These are phyloP conservation scores for Ormosia semicastrata DNA, from an alignment of 306 rosid genomes.

Conservation along the genomic window DNA sequence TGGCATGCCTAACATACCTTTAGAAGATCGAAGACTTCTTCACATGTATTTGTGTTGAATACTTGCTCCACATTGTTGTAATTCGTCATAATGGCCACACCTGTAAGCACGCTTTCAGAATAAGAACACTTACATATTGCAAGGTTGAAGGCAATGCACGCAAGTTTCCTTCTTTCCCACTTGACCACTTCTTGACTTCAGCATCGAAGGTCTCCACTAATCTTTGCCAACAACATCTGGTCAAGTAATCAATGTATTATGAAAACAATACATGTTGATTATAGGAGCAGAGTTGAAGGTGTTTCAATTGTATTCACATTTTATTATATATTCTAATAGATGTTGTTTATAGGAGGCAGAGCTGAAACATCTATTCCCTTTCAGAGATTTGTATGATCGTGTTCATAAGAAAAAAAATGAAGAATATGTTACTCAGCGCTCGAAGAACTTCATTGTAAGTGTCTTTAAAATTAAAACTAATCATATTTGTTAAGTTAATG, in stretches of 20 bases:
- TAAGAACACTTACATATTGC: constrained; percentile 82
- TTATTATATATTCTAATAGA: no score
- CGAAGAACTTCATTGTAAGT: no score
- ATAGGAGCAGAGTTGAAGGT: no score
- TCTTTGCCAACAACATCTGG: constrained; percentile 64
- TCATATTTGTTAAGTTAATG: no score
- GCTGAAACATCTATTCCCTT: no score
- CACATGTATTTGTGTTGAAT: constrained; percentile 90
- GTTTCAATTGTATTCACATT: no score
- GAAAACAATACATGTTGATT: constrained; percentile 27
- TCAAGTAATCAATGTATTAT: constrained; percentile 28
- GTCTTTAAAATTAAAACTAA: no score
- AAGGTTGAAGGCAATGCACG: constrained; percentile 96
- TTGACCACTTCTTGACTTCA: constrained; percentile 96
- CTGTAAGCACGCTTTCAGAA: constrained; percentile 79
- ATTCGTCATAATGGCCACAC: constrained; percentile 93
- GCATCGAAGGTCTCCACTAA: constrained; percentile 93
- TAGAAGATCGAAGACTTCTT: constrained; percentile 91
- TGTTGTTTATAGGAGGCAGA: no score
- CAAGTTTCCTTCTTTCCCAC: constrained; percentile 97
- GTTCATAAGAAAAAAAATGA: no score
- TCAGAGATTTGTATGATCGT: no score
- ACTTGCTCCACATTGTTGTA: constrained; percentile 90
- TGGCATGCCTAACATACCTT: constrained; percentile 58
- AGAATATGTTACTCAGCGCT: no score